Evolutionary conservation across 306 rosid species (phyloP).

Genomic region (Vicia faba): DNA sequence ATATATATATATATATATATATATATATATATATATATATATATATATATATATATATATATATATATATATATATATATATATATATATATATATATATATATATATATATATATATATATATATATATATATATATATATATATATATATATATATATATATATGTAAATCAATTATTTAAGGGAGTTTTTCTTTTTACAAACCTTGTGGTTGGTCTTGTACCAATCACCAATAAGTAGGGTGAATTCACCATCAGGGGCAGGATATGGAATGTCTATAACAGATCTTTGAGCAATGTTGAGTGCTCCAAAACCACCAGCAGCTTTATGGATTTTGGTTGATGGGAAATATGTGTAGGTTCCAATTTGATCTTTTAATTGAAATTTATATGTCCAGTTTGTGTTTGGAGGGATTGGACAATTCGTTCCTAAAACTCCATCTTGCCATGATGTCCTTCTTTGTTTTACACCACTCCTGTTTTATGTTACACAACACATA

Average conservation of each 20-base stretch:
- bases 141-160: no score
- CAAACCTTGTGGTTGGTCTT: conserved; percentile 61
- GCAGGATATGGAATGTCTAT: conserved; percentile 66
- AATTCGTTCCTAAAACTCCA: conserved; percentile 85
- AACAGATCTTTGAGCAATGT: conserved; percentile 62
- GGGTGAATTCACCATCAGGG: conserved; percentile 62
- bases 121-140: no score
- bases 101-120: no score
- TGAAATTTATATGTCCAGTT: conserved; percentile 90
- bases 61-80: no score
- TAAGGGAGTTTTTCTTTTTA: background rate
- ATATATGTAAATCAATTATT: no score
- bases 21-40: no score
- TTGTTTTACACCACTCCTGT: conserved; percentile 81
- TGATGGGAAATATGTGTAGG: conserved; percentile 73
- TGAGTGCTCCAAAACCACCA: conserved; percentile 80
- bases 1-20: no score
- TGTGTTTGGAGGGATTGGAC: conserved; percentile 81
- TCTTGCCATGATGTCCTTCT: conserved; percentile 84
- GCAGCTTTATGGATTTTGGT: conserved; percentile 67
- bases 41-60: no score
- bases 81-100: no score
- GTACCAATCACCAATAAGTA: conserved; percentile 80
- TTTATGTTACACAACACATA: conserved; percentile 2
- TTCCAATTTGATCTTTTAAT: conserved; percentile 82